Evolutionary conservation across 192 early-diverging fungal species (phyloP).

Genomic region (Coemansia sp.): DNA sequence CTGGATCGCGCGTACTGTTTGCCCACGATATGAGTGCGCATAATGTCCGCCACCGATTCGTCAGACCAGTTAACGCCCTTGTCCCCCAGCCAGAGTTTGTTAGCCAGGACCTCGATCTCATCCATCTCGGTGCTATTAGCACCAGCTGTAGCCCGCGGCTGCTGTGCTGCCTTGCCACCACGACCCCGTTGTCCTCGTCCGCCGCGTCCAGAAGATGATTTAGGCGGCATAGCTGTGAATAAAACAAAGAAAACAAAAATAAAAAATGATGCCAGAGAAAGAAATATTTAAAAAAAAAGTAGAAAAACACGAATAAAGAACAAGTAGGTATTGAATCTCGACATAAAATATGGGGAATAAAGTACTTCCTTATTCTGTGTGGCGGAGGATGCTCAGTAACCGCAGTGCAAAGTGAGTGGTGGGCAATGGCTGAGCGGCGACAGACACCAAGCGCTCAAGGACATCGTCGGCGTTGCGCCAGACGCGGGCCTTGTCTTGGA

Average conservation of each 20-base stretch:
- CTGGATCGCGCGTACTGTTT: constrained; percentile 5
- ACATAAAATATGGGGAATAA: not conserved
- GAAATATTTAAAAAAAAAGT: not conserved
- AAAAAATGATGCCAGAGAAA: not conserved
- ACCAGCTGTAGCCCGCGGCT: not conserved
- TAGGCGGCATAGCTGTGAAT: constrained; percentile 4
- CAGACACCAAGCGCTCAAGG: constrained; percentile 43
- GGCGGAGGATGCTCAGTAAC: constrained; percentile 35
- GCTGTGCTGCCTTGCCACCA: not conserved
- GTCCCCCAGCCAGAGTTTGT: constrained; percentile 20
- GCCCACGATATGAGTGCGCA: constrained; percentile 13
- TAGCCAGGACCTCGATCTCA: constrained; percentile 9
- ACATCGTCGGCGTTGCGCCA: constrained; percentile 47
- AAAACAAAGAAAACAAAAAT: not conserved
- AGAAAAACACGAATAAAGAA: not conserved
- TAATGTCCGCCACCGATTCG: not conserved
- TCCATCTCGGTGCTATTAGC: not conserved
- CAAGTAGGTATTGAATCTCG: not conserved
- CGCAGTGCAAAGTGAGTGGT: constrained; percentile 30
- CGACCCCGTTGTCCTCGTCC: not conserved
- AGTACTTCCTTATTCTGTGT: not conserved
- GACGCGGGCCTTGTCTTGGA: constrained; percentile 27
- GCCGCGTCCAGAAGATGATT: not conserved
- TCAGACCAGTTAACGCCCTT: constrained; percentile 19
- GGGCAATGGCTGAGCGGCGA: constrained; percentile 21